Evolutionary conservation across 345 rosid species (phyloP).

Genomic region (Pistacia integerrima): DNA sequence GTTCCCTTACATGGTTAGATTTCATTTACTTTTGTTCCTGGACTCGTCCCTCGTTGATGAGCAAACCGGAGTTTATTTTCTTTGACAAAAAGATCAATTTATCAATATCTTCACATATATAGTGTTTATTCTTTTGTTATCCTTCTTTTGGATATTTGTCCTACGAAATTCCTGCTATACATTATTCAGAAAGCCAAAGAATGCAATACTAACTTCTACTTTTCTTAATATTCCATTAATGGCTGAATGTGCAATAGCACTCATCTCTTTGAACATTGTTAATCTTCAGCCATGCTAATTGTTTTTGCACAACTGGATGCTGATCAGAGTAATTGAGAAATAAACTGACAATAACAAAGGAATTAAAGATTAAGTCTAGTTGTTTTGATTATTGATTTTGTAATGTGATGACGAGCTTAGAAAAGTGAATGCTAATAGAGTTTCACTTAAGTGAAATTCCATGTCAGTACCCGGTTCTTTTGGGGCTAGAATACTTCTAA

Average conservation of each 20-base stretch:
- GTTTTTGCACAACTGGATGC: background rate
- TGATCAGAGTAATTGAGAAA: background rate
- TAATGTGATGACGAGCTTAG: background rate
- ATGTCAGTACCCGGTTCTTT: background rate
- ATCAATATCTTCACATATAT: background rate
- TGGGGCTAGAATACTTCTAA: background rate
- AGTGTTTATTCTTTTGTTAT: background rate
- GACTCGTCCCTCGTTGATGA: background rate
- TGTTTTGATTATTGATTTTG: background rate
- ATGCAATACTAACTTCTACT: background rate
- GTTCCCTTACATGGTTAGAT: slow-evolving; percentile 92
- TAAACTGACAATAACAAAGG: background rate
- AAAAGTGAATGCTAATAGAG: background rate
- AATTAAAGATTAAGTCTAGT: background rate
- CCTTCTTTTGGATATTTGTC: background rate
- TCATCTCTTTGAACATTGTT: background rate
- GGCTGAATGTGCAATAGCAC: background rate
- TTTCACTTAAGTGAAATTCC: background rate
- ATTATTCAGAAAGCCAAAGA: background rate
- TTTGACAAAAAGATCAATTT: background rate
- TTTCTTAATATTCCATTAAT: background rate
- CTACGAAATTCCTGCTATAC: background rate
- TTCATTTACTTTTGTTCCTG: slow-evolving; percentile 20
- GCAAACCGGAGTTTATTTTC: background rate
- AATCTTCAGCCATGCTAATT: background rate